Evolutionary conservation across 192 early-diverging fungal genomes (phyloP).

Genomic region (Podila horticola): DNA sequence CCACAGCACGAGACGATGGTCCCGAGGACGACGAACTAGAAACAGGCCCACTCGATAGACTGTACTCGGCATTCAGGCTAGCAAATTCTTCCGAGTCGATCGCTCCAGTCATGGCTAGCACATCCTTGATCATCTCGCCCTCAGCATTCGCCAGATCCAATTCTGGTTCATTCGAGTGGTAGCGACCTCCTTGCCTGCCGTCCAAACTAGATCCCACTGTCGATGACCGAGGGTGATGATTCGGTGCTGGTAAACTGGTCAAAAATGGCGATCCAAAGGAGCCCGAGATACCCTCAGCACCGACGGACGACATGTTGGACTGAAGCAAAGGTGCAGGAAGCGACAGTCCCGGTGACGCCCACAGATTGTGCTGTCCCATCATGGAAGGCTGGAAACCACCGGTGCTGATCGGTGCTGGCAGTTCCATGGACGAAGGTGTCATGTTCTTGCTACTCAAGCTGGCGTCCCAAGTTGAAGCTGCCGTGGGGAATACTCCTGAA

Average conservation of each 20-base stretch:
- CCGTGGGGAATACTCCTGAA: conserved; percentile 20
- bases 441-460: conserved; percentile 18
- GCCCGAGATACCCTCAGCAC: conserved; percentile 1
- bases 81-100: conserved; percentile 45
- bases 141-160: conserved; percentile 42
- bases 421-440: conserved; percentile 15
- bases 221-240: conserved; percentile 12
- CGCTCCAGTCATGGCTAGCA: conserved; percentile 41
- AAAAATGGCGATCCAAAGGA: conserved; percentile 38
- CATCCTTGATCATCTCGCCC: conserved; percentile 48
- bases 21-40: background rate
- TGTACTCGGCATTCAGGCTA: conserved; percentile 32
- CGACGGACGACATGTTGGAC: conserved; percentile 8
- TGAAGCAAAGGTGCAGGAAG: conserved; percentile 28
- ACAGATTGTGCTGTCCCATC: conserved; percentile 26
- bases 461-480: conserved; percentile 28
- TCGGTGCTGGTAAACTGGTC: conserved; percentile 24
- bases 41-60: conserved; percentile 10
- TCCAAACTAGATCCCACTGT: conserved; percentile 8
- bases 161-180: conserved; percentile 6
- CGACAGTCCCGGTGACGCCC: conserved; percentile 30
- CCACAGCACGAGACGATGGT: background rate
- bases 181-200: conserved; percentile 5
- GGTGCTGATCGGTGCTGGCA: conserved; percentile 18
- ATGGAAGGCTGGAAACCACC: conserved; percentile 27